Evolutionary conservation across 192 early-diverging fungal species (phyloP), one percentile per base, ranked within the genome.

Genomic region (Entomortierella beljakovae): DNA sequence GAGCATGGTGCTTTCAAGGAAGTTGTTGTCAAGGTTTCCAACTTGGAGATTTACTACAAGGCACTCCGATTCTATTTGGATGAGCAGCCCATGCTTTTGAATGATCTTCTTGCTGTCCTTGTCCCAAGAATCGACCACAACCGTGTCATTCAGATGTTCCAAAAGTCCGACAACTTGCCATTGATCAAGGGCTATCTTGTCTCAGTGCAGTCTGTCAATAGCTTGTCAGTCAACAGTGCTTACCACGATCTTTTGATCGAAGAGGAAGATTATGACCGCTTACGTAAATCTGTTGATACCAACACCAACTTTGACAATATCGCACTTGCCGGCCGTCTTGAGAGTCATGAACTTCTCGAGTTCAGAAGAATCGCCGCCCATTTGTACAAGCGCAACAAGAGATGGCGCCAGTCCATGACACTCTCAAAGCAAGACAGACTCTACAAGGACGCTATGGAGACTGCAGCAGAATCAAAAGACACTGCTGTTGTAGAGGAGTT

Each of bases 371-470:
- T 99, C 64, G 92, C 97, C 10, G 94, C 98, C 6, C 95, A 96
- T 66, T 83, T 99, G 35, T 98, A 96, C 90, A 97, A 96, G 88
- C 92, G 89, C 76, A 97, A 97, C 88, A 95, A 95, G 84, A 93
- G 95, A 65, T 99, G 97, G 97, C 86, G 89, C 72, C 94, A 99
- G 80, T 97, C 96, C 28, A 92, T 99, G 76, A 87, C 90, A 15
- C 83, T 99, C 43, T 98, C 96, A 22, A 98, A 99, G 88, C 92
- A 98, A 85, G 97, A 99, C 83, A 88, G 94, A 66, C 90, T 98
- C 40, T 99, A 92, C 87, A 97, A 98, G 88, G 98, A 99, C 71
- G 97, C 97, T 1, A 99, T 99, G 94, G 96, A 97, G 61, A 98
- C 98, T 7, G 98, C 96, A 9, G 93, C 94, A n/a, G 92, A 93